Evolutionary conservation across 225 moss, liverwort and hornwort species (phyloP), one percentile per base, ranked within the genome.

Genomic region (Sphagnum contortum): DNA sequence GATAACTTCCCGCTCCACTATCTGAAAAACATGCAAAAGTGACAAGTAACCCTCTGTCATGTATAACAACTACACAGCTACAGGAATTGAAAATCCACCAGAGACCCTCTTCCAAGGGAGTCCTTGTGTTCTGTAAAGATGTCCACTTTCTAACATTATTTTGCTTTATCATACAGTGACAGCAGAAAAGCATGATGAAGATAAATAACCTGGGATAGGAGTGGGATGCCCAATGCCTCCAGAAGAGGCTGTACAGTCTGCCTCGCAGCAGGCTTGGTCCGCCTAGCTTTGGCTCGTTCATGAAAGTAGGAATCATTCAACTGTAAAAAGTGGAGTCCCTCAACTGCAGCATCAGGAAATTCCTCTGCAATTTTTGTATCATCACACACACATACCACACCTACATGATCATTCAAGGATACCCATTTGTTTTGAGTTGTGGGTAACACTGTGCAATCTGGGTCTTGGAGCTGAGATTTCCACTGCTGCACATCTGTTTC

Each of bases 341-440:
- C 83, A 61, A 76, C 63, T 59, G 70, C 79, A 29, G 29, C 29
- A 47, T 77, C 83, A 58, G 68, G 50, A 69, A 92, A 92, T 66
- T 90, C 84, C 56, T 82, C 66, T 57, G 83, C 85, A 45, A 89
- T 78, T 49, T 70, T 83, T 50, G 84, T 85, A 64, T 92, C 87
- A 64, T 96, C 96, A 68, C 84, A 90, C 48, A 96, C 77, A 76
- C 96, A 96, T 48, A 84, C 72, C 62, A 88, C 68, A 11, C 96
- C 87, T 3, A 48, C 56, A 5, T 71, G 74, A 48, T 72, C 71
- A 50, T 83, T 79, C 47, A 96, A 71, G 46, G 88, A 80, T 14
- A 92, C 92, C 92, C 96, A 96, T 57, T 70, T 80, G 65, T 87
- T 84, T 65, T 85, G 68, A 48, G 72, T 74, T 47, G 92, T 88